A percentile compares a stretch with the other conserved stretches of the same genome.
Conservation (phyloP, 1,284 basidiomycete genomes). For the Malassezia globosa region DNA sequence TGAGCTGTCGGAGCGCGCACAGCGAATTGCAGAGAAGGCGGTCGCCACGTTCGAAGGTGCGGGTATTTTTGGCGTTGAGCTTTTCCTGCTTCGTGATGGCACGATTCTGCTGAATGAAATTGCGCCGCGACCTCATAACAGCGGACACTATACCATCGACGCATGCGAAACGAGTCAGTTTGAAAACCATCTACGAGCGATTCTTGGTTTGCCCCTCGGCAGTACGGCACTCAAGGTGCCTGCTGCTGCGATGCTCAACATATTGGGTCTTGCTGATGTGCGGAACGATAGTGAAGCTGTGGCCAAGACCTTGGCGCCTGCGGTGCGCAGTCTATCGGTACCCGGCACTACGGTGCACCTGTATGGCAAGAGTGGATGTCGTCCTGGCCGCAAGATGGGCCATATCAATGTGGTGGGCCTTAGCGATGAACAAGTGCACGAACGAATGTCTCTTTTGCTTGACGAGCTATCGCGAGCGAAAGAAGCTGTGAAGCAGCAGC, state of each 20-base stretch:
- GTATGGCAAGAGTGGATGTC: slow-evolving; percentile 81
- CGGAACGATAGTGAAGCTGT: slow-evolving; percentile 37
- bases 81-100: slow-evolving; percentile 88
- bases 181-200: slow-evolving; percentile 94
- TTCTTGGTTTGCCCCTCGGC: slow-evolving; percentile 78
- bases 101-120: slow-evolving; percentile 85
- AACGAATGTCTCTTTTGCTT: slow-evolving; percentile 46
- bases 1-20: slow-evolving; percentile 57
- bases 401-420: slow-evolving; percentile 83
- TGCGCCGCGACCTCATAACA: slow-evolving; percentile 97
- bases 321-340: slow-evolving; percentile 48
- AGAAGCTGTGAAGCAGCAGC: slow-evolving; percentile 44
- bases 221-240: slow-evolving; percentile 78
- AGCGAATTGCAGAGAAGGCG: slow-evolving; percentile 68
- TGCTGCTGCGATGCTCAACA: slow-evolving; percentile 84
- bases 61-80: slow-evolving; percentile 93
- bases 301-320: slow-evolving; percentile 40
- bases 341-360: slow-evolving; percentile 76
- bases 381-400: slow-evolving; percentile 92
- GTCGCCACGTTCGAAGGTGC: slow-evolving; percentile 71
- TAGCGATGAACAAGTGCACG: slow-evolving; percentile 65
- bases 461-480: slow-evolving; percentile 37
- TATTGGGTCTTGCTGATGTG: slow-evolving; percentile 53
- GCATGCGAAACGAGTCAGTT: slow-evolving; percentile 93
- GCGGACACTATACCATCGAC: slow-evolving; percentile 98